A percentile compares a stretch with the other conserved stretches of the same genome.
Conservation (phyloP, 2,329 filamentous ascomycete species). For the Aspergillus sp. region DNA sequence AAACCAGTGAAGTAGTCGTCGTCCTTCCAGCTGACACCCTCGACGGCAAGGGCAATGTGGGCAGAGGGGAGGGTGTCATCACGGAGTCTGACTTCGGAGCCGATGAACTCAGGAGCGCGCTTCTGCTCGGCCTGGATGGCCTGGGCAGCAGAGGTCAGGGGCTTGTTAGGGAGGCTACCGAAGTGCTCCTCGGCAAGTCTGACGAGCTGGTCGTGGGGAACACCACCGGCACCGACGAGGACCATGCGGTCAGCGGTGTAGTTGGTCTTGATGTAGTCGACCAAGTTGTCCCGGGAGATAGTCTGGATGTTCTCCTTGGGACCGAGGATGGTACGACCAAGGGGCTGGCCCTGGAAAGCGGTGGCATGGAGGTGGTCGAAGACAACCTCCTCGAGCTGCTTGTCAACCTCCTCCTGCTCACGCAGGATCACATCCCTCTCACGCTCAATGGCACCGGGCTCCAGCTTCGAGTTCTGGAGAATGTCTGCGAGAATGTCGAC, state of each 20-base stretch:
- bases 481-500: slow-evolving; percentile 99
- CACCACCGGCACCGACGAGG: slow-evolving; percentile 86
- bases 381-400: slow-evolving; percentile 98
- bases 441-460: slow-evolving; percentile 84
- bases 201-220: slow-evolving; percentile 90
- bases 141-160: slow-evolving; percentile 67
- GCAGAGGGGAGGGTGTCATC: slow-evolving; percentile 94
- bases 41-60: slow-evolving; percentile 96
- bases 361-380: slow-evolving; percentile 99
- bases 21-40: slow-evolving; percentile 99
- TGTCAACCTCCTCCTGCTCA: slow-evolving; percentile 99
- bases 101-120: slow-evolving; percentile 88
- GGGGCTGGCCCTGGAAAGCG: slow-evolving; percentile 90
- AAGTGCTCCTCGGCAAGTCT: slow-evolving; percentile 97
- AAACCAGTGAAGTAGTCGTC: slow-evolving; percentile 98
- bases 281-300: slow-evolving; percentile 85
- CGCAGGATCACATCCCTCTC: slow-evolving; percentile 98
- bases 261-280: slow-evolving; percentile 98
- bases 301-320: slow-evolving; percentile 97
- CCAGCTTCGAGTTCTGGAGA: slow-evolving; percentile 98
- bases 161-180: slow-evolving; percentile 65
- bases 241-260: slow-evolving; percentile 99
- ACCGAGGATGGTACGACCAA: slow-evolving; percentile 95
- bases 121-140: slow-evolving; percentile 66
- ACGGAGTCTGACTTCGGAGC: slow-evolving; percentile 89